Percentiles rank a stretch among this genome's conserved stretches.
Conservation (phyloP, 2,329 filamentous ascomycete species). For the Kalmusia sp. region DNA sequence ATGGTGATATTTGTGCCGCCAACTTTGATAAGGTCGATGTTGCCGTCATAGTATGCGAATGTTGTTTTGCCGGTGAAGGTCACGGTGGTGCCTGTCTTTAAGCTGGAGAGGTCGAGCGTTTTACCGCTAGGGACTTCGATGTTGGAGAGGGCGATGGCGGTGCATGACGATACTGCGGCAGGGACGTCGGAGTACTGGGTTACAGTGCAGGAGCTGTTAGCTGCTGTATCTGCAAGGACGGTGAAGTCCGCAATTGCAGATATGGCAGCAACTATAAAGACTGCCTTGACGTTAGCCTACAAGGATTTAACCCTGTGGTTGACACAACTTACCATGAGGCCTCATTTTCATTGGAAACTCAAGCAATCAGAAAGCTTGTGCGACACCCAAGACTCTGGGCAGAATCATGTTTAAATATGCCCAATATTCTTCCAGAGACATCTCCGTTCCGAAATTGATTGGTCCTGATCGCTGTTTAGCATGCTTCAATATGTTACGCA, state of each 20-base stretch:
- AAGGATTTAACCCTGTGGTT: neutral
- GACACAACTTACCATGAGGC: neutral
- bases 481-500: neutral
- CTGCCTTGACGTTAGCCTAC: neutral
- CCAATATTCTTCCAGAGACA: too few species aligned
- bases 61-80: constrained; percentile 22
- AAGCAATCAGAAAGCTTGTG: constrained; percentile 1
- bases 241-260: constrained; percentile 33
- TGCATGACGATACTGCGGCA: neutral
- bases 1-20: constrained; percentile 51
- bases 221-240: constrained; percentile 21
- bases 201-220: constrained; percentile 3
- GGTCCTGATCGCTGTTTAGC: constrained; percentile 6
- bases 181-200: constrained; percentile 1
- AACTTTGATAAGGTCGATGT: constrained; percentile 41
- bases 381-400: neutral
- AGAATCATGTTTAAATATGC: neutral
- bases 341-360: neutral
- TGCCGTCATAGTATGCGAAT: constrained; percentile 49
- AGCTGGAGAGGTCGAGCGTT: constrained; percentile 7
- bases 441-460: neutral
- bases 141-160: constrained; percentile 4
- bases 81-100: constrained; percentile 6
- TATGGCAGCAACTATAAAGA: neutral
- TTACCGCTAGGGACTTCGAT: constrained; percentile 4